A percentile compares a stretch with the other conserved stretches of the same genome.
Evolutionary conservation across 1,139 yeast genomes (phyloP).

Genomic region (Williopsis jadinii): DNA sequence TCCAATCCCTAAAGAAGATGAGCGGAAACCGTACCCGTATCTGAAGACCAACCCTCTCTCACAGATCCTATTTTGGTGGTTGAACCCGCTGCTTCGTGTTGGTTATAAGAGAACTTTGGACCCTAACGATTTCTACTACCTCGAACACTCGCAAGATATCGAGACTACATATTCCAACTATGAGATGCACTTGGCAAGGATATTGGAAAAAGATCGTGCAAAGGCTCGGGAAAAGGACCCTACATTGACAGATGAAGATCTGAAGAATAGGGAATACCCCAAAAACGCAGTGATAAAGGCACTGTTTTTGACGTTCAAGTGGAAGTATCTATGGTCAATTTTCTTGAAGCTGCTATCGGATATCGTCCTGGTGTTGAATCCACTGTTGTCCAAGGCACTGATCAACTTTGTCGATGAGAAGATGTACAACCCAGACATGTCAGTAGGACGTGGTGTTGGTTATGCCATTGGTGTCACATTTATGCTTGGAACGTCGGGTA

Average conservation of each 20-base stretch:
- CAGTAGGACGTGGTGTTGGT: conserved; percentile 48
- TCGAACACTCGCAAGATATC: conserved; percentile 46
- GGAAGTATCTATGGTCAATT: conserved; percentile 40
- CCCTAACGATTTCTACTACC: conserved; percentile 52
- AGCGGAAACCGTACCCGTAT: conserved; percentile 39
- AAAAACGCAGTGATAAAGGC: conserved; percentile 36
- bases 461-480: conserved; percentile 49
- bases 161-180: conserved; percentile 38
- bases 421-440: conserved; percentile 25
- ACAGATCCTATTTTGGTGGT: conserved; percentile 49
- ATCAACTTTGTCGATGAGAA: conserved; percentile 39
- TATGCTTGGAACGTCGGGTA: conserved; percentile 40
- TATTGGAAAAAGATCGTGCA: conserved; percentile 29
- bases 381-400: conserved; percentile 45
- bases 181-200: conserved; percentile 30
- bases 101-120: conserved; percentile 67
- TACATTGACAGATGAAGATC: conserved; percentile 26
- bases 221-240: conserved; percentile 23
- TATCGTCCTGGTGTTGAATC: conserved; percentile 43
- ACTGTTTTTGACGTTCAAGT: conserved; percentile 48
- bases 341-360: conserved; percentile 40
- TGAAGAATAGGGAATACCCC: conserved; percentile 32
- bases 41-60: conserved; percentile 29
- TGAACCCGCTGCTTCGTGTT: conserved; percentile 45
- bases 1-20: conserved; percentile 46